A percentile compares a stretch with the other conserved stretches of the same genome.
phyloP scores from a whole-genome alignment of 2,329 filamentous ascomycete species.

The Trichoderma sp. region DNA sequence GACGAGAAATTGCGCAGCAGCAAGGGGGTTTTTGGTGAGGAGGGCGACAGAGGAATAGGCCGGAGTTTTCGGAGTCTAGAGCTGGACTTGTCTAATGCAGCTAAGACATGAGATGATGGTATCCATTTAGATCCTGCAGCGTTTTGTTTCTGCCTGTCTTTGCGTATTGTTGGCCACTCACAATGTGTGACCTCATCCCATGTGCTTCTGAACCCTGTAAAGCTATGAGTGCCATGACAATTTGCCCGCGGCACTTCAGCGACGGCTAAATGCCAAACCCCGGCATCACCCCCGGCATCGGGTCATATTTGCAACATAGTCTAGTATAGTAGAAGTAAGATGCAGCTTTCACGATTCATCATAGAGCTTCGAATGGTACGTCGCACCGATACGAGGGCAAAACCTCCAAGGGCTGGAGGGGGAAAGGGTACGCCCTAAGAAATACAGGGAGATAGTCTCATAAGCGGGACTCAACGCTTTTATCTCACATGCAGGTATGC shows the following conservation, averaged over 20 bases:
- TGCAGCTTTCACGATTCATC: background rate
- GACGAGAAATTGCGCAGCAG: background rate
- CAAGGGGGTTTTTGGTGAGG: background rate
- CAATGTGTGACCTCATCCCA: background rate
- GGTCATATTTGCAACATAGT: background rate
- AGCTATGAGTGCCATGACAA: background rate
- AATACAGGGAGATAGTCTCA: background rate
- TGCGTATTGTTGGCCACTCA: background rate
- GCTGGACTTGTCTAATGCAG: background rate
- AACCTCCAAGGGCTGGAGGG: background rate
- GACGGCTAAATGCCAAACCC: constrained; percentile 7
- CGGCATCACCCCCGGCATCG: background rate
- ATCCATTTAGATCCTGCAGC: background rate
- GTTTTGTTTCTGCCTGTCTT: background rate
- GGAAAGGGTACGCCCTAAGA: background rate
- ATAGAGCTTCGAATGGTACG: background rate
- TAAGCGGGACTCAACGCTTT: background rate
- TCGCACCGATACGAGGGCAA: background rate
- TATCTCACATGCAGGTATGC: background rate
- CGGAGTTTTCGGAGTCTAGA: background rate
- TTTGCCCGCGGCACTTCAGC: background rate
- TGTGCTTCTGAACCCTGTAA: background rate
- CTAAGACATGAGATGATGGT: background rate
- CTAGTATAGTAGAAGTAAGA: background rate
- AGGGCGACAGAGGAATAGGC: background rate